Base-by-base conservation (phyloP, 306 rosid species). In the Dryas octopetala region DNA sequence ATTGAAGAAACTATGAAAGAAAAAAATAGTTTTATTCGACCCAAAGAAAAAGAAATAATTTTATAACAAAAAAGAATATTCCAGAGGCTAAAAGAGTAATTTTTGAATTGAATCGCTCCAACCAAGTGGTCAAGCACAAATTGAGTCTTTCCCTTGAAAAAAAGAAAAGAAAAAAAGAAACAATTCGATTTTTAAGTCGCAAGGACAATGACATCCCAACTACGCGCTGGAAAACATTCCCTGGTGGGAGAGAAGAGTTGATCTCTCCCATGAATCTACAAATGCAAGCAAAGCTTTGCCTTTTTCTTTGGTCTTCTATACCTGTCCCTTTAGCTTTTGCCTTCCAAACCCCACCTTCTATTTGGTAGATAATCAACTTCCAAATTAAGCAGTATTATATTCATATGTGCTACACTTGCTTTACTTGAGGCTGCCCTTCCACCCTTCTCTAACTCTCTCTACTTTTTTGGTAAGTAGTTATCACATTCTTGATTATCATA, bases 271-370 rank as follows among this genome's bases (percentile, higher is more conserved):
- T 83, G 92, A 89, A 85, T 78, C 91, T 87, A 89, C 41, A 87
- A 85, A 83, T 84, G 85, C 92, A 91, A 91, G 97, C 96, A 91
- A 89, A 82, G 82, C 79, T 79, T 85, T 75, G 73, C 86, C 83
- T 90, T 86, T 78, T 81, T 62, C 79, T 68, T 83, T 75, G 0
- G 7, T 66, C 74, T 81, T 74, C 82, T 76, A 51, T 61, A 48
- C 67, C 85, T 83, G 86, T 74, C 82, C 45, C 80, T 76, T 41
- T 84, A 57, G 13, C 77, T 62, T 68, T 76, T 51, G 19, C 7
- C 49, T 66, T 66, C 77, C 9, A 55, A n/a, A 16, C 5, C 61
- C 54, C 45, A 43, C 50, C 45, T 60, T 53, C 69, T n/a, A 7
- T 80, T 79, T 62, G 70, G 69, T 76, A 6, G 73, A 70, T 44